Evolutionary conservation across 2,329 filamentous ascomycete genomes (phyloP), one percentile per base, ranked within the genome.

Genomic region (Ascocoryne sarcoides): DNA sequence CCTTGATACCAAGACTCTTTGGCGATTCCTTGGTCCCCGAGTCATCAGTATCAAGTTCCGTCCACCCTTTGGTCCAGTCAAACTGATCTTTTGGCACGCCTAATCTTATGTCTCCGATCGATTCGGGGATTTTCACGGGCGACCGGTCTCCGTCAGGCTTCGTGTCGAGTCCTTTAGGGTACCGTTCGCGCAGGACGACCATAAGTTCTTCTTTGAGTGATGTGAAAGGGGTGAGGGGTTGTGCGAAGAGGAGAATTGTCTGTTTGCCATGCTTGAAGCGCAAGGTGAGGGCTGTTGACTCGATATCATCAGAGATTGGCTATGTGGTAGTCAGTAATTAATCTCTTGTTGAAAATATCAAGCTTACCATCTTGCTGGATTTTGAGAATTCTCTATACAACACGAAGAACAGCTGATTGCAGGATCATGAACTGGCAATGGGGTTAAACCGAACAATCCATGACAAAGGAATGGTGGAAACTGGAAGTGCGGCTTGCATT

Each of bases 241-340:
- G 70, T 33, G 82, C 69, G 46, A 83, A 79, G 43, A 88, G 67
- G 53, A 84, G 75, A 48, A 87, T 68, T 3, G 82, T 88, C 52
- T 79, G 74, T 43, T 76, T 75, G 56, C 82, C 78, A 58, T 83
- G 73, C 61, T 86, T 87, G 64, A 89, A 78, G 44, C 79, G 73
- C 40, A 89, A 65, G 8, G 82, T 84, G 52, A 75, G 68, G 50
- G 72, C 66, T n/a, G 69, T 63, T 32, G 76, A 69, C 44, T 65
- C 62, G 15, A 51, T 36, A 3, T 49, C 46, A 34, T n/a, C 5
- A n/a, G 17, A 5, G 14, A 5, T 32, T 8, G 30, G 17, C 30
- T 32, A n/a, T n/a, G n/a, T n/a, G n/a, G n/a, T n/a, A n/a, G n/a
- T n/a, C n/a, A n/a, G n/a, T n/a, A n/a, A n/a, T n/a, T n/a, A n/a